phyloP scores from a whole-genome alignment of 129 eudicot species.

The Escallonia herrerae region DNA sequence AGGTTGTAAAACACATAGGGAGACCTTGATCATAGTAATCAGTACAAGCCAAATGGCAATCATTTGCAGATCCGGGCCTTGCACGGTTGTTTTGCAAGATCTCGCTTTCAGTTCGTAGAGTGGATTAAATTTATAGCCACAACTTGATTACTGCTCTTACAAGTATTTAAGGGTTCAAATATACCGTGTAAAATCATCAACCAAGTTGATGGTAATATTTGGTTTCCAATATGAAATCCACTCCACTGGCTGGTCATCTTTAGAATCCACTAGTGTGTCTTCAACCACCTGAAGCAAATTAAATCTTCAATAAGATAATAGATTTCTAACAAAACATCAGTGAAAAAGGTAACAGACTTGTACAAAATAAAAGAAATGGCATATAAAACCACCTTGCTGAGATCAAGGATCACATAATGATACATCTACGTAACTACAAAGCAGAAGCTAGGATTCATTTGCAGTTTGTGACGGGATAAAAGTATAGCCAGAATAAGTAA shows the following conservation, averaged over 20 bases:
- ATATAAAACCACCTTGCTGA: background rate
- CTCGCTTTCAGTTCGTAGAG: no score
- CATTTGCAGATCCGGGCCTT: no score
- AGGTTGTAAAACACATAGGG: no score
- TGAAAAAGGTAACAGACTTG: slow-evolving; percentile 2
- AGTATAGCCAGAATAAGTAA: no score
- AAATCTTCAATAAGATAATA: slow-evolving; percentile 2
- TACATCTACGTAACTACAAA: no score
- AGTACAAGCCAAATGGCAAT: no score
- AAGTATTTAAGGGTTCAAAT: slow-evolving; percentile 1
- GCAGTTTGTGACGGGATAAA: no score
- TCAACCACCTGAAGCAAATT: slow-evolving; percentile 42
- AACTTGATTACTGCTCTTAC: background rate
- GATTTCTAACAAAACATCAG: background rate
- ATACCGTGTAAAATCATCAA: slow-evolving; percentile 88
- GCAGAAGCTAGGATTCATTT: no score
- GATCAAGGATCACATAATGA: no score
- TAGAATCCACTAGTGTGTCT: slow-evolving; percentile 47
- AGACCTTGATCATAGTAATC: no score
- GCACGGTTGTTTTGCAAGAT: no score
- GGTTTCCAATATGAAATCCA: slow-evolving; percentile 96
- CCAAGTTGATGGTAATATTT: slow-evolving; percentile 84
- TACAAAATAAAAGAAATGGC: background rate
- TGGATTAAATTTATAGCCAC: background rate
- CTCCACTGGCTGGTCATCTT: slow-evolving; percentile 67